Conservation (phyloP, 148 eudicot species). For the Cornus suecica region DNA sequence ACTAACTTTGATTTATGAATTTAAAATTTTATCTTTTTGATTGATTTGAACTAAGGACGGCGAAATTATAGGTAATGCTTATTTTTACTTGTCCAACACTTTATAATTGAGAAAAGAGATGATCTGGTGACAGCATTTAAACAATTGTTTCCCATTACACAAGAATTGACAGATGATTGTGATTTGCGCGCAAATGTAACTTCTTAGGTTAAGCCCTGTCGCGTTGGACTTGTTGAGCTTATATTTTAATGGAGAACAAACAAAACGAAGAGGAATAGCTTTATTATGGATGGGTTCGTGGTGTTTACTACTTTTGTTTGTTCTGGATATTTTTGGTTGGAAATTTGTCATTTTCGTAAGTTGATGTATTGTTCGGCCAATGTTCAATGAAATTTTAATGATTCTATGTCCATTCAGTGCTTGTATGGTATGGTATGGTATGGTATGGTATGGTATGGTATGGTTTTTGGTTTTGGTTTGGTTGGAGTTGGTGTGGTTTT, state of each 20-base stretch:
- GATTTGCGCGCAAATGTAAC: not conserved
- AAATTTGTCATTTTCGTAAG: too few relatives aligned
- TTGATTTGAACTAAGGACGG: not conserved
- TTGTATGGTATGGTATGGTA: too few relatives aligned
- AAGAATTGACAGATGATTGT: constrained; percentile 1
- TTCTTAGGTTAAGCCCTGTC: not conserved
- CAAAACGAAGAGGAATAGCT: too few relatives aligned
- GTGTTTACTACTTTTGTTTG: too few relatives aligned
- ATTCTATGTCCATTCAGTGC: too few relatives aligned
- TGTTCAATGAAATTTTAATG: too few relatives aligned
- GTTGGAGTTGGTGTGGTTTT: too few relatives aligned
- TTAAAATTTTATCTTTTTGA: not conserved
- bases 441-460: too few relatives aligned
- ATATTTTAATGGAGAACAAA: not conserved
- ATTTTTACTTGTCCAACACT: constrained; percentile 7
- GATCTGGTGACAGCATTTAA: constrained; percentile 2
- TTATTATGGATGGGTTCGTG: too few relatives aligned
- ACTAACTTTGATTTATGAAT: constrained; percentile 8
- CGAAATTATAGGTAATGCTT: not conserved
- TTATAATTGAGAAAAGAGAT: constrained; percentile 7
- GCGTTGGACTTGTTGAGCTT: not conserved
- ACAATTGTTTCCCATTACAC: constrained; percentile 4
- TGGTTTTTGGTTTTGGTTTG: too few relatives aligned
- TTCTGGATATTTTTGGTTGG: too few relatives aligned
- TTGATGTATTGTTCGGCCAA: not conserved